Conservation (phyloP, 306 rosid species). For the Pterocarpus santalinus region DNA sequence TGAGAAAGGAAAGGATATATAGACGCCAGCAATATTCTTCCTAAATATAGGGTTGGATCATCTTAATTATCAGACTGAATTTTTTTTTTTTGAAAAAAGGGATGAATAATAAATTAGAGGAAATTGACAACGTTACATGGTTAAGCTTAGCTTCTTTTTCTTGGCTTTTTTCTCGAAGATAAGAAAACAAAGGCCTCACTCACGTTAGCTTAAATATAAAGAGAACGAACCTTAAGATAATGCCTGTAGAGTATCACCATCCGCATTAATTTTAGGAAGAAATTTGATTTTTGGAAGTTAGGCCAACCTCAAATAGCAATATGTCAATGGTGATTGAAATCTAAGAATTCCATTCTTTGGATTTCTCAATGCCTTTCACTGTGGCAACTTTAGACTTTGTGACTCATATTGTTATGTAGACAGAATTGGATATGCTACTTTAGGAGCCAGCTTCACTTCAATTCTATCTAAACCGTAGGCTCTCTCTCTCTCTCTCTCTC, state of each 20-base stretch:
- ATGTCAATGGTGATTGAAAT: slow-evolving; percentile 48
- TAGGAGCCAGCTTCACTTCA: slow-evolving; percentile 56
- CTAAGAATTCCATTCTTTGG: slow-evolving; percentile 44
- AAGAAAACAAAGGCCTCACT: slow-evolving; percentile 25
- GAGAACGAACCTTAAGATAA: slow-evolving; percentile 38
- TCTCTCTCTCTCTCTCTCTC: slow-evolving; percentile 40
- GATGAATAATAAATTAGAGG: slow-evolving; percentile 1
- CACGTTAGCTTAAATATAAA: slow-evolving; percentile 42
- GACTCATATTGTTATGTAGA: slow-evolving; percentile 51
- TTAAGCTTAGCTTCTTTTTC: slow-evolving; percentile 15
- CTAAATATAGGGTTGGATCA: slow-evolving; percentile 42
- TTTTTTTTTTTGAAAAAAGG: neutral
- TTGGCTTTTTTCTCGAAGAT: slow-evolving; percentile 1
- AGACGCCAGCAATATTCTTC: slow-evolving; percentile 45
- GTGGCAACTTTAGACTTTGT: slow-evolving; percentile 56
- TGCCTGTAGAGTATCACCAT: slow-evolving; percentile 28
- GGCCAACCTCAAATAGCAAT: slow-evolving; percentile 53
- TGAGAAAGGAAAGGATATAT: slow-evolving; percentile 36
- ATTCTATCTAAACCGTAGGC: slow-evolving; percentile 48
- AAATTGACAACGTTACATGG: slow-evolving; percentile 9
- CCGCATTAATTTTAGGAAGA: slow-evolving; percentile 29
- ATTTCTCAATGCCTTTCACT: slow-evolving; percentile 45
- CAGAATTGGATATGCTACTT: slow-evolving; percentile 51
- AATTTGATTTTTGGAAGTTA: slow-evolving; percentile 37
- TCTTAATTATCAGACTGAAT: slow-evolving; percentile 16